Percentiles rank a stretch among this genome's conserved stretches.
Conservation (phyloP, 2,329 filamentous ascomycete species). For the Aspergillus viridinutans region DNA sequence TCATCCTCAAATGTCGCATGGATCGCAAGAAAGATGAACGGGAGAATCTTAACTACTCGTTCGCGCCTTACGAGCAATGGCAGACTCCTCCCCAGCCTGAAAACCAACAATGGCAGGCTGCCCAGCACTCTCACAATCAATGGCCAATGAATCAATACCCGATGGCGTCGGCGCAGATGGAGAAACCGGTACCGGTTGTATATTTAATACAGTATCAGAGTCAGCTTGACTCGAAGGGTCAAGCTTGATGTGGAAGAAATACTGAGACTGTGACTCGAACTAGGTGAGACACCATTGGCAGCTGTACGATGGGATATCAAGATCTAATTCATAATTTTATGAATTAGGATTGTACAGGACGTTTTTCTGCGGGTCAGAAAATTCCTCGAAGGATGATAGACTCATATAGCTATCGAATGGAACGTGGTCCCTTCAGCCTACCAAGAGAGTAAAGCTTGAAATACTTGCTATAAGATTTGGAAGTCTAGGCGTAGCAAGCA, state of each 20-base stretch:
- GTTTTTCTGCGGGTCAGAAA: neutral
- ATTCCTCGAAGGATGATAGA: neutral
- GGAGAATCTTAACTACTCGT: neutral
- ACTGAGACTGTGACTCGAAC: neutral
- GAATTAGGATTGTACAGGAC: neutral
- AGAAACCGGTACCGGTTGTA: neutral
- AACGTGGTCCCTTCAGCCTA: neutral
- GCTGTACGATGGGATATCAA: neutral
- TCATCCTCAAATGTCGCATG: neutral
- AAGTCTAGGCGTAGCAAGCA: neutral
- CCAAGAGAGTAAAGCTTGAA: no score
- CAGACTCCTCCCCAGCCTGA: neutral
- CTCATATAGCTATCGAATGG: neutral
- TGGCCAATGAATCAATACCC: neutral
- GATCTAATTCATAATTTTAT: neutral
- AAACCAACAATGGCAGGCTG: neutral
- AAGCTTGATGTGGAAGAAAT: neutral
- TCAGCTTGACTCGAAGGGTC: neutral
- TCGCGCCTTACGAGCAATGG: neutral
- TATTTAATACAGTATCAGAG: neutral
- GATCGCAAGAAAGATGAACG: neutral
- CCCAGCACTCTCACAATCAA: neutral
- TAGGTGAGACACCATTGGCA: neutral
- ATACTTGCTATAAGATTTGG: neutral
- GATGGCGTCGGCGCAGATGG: neutral